These are phyloP conservation scores for Hibiscus syriacus DNA, from an alignment of 345 rosid species.

Conservation along the genomic window DNA sequence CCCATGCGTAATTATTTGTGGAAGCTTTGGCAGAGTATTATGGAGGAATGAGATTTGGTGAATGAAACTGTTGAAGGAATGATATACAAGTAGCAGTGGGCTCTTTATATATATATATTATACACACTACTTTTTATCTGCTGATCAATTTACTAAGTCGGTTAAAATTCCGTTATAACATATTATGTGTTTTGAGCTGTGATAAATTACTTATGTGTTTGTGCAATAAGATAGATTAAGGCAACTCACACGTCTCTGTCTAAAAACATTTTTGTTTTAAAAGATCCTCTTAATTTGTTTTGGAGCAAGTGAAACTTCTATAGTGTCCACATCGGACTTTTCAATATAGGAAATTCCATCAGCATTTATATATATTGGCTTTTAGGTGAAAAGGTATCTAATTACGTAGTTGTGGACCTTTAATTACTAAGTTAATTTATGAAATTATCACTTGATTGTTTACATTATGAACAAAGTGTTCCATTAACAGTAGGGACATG, in stretches of 20 bases:
- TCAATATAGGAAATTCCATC: neutral
- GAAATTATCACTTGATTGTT: neutral
- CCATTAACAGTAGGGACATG: neutral
- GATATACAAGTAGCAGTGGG: neutral
- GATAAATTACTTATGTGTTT: neutral
- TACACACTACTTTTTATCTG: neutral
- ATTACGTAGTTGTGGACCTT: neutral
- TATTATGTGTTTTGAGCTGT: neutral
- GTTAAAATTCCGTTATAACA: neutral
- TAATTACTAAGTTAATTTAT: neutral
- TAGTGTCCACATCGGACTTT: neutral
- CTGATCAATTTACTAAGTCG: neutral
- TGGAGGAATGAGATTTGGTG: neutral
- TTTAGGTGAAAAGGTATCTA: neutral
- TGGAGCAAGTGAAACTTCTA: neutral
- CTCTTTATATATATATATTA: too few relatives aligned
- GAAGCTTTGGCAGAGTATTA: neutral
- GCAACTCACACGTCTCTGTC: neutral
- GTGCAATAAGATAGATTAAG: neutral
- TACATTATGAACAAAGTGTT: neutral
- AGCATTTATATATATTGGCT: neutral
- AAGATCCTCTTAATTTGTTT: neutral
- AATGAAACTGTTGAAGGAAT: neutral
- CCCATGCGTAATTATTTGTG: neutral
- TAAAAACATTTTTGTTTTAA: neutral